Evolutionary conservation across 768 basidiomycete genomes (phyloP), one percentile per base, ranked within the genome.

Genomic region (Termitomyces heimii): DNA sequence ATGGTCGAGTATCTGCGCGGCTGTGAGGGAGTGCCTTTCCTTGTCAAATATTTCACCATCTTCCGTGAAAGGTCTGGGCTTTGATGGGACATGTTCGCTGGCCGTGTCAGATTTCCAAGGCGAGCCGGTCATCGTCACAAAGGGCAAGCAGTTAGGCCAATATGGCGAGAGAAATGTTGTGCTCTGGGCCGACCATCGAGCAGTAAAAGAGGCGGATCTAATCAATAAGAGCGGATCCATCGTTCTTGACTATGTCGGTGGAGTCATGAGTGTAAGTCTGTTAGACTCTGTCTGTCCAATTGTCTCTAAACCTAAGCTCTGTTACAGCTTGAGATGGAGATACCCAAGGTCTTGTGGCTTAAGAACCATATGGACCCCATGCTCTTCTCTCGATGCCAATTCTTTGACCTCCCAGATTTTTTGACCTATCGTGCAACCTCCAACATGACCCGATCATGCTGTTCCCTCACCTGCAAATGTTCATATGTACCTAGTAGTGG

Each of bases 171-270:
- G 91, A 60, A 94, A 98, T 70, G 80, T 98, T 58, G 83, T 80
- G 68, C 78, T 99, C 1, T 99, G 96, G 97, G 96, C 95, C 3
- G 95, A 98, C 71, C 94, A 97, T 71, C 83, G 96, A 50, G 96
- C 97, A 0, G 88, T 92, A 73, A 79, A 87, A 82, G 70, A 66
- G 73, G 96, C 96, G 2, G 84, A 92, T 43, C 69, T 88, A 43
- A 95, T 98, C 77, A 98, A 98, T 69, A 74, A 75, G 28, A 91
- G 89, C 2, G 87, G 85, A 2, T 91, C 91, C 50, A 77, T 86
- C 29, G 94, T 97, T 37, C 76, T 98, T 63, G 87, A 95, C 56
- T 98, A 95, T 73, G 94, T 98, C 47, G 97, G 97, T 10, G 94
- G 94, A 45, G 90, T 84, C 37, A 98, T 99, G 88, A 94, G 93